Evolutionary conservation across 176 grass and related monocot species (phyloP).

Genomic region (Triticum urartu): DNA sequence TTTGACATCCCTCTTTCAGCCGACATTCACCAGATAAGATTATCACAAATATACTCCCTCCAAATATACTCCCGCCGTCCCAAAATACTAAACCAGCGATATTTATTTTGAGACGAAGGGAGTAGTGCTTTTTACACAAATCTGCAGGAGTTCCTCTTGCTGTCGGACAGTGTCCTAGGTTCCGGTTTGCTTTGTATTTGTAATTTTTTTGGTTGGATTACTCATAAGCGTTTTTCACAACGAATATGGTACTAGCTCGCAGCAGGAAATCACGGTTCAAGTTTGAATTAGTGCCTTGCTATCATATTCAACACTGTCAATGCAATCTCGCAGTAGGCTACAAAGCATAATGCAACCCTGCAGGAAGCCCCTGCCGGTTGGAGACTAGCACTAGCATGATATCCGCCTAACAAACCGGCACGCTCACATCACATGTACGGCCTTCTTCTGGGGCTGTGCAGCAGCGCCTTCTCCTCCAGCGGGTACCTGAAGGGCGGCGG

Average conservation of each 20-base stretch:
- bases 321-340: neutral
- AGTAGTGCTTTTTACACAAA: no score
- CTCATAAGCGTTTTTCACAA: neutral
- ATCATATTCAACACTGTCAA: neutral
- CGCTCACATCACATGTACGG: conserved; percentile 35
- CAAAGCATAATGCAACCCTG: neutral
- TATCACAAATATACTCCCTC: no score
- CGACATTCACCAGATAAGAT: no score
- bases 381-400: neutral
- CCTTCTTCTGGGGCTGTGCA: conserved; percentile 17
- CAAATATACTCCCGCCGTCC: no score
- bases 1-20: no score
- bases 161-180: neutral
- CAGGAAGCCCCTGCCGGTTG: neutral
- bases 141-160: no score
- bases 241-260: no score
- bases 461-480: conserved; percentile 34
- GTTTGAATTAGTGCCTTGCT: neutral
- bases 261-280: neutral
- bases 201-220: neutral
- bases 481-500: conserved; percentile 22
- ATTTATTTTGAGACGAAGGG: no score
- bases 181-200: neutral
- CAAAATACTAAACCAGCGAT: no score
- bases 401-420: neutral